phyloP scores from a whole-genome alignment of 2,329 filamentous ascomycete species.

The Malbranchea cinnamomea region DNA sequence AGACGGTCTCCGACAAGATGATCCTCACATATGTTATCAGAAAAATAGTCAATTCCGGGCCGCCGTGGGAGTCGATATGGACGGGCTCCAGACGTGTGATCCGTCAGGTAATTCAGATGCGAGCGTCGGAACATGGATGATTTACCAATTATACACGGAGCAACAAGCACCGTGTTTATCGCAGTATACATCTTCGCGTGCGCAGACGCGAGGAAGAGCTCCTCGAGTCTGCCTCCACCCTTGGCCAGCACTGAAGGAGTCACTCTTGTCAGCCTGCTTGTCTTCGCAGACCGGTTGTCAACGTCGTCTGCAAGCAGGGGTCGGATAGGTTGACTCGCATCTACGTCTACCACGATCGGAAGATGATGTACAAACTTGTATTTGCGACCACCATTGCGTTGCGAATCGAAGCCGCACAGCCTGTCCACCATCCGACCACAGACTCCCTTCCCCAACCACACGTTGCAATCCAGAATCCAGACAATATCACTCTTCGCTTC shows the following conservation, averaged over 20 bases:
- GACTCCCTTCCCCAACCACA: conserved; percentile 72
- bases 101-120: conserved; percentile 63
- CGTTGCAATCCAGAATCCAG: conserved; percentile 93
- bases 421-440: conserved; percentile 80
- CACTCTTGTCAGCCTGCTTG: too few species aligned
- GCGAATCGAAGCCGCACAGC: conserved; percentile 50
- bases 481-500: conserved; percentile 78
- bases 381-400: conserved; percentile 27
- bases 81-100: conserved; percentile 32
- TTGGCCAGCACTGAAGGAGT: conserved; percentile 17
- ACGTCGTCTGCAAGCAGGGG: too few species aligned
- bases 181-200: conserved; percentile 97
- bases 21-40: conserved; percentile 92
- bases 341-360: conserved; percentile 70
- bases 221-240: conserved; percentile 74
- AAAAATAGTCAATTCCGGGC: conserved; percentile 82
- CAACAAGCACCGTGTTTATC: conserved; percentile 83
- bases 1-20: conserved; percentile 87
- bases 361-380: conserved; percentile 95
- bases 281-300: too few species aligned
- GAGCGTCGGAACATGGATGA: conserved; percentile 96
- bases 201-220: conserved; percentile 83
- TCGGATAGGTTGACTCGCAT: too few species aligned
- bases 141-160: conserved; percentile 90
- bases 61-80: conserved; percentile 28